These are phyloP conservation scores for Smallanthus sonchifolius DNA, from an alignment of 129 eudicot species.

Conservation along the genomic window DNA sequence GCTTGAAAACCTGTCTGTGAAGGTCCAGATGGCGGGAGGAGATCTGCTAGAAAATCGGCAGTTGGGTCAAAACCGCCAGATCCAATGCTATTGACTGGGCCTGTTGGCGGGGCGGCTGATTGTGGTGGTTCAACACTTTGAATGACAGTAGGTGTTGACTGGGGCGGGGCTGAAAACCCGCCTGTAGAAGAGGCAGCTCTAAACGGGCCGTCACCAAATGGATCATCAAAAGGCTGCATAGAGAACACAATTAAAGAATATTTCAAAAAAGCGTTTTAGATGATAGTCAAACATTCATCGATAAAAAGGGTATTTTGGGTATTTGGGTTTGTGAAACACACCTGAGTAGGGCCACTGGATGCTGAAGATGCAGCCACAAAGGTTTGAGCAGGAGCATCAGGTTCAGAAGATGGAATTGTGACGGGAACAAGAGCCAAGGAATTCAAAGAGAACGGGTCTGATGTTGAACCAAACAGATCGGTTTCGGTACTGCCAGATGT, in stretches of 20 bases:
- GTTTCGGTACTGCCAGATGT: slow-evolving; percentile 51
- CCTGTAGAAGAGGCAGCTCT: slow-evolving; percentile 63
- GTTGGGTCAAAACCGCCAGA: slow-evolving; percentile 38
- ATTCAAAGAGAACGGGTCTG: slow-evolving; percentile 57
- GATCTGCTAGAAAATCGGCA: slow-evolving; percentile 79
- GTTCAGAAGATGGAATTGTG: slow-evolving; percentile 38
- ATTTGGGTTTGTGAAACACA: slow-evolving; percentile 24
- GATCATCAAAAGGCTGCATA: slow-evolving; percentile 86
- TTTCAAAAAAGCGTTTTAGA: neutral
- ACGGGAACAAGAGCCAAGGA: slow-evolving; percentile 64
- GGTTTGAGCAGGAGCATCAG: slow-evolving; percentile 47
- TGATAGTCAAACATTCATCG: neutral
- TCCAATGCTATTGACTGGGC: slow-evolving; percentile 32
- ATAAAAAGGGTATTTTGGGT: neutral
- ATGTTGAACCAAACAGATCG: slow-evolving; percentile 72
- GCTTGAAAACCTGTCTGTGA: slow-evolving; percentile 32
- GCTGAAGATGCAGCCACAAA: slow-evolving; percentile 44
- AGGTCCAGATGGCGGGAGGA: slow-evolving; percentile 73
- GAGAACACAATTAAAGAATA: neutral
- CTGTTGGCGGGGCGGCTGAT: slow-evolving; percentile 26
- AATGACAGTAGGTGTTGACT: slow-evolving; percentile 37
- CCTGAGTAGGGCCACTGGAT: slow-evolving; percentile 54
- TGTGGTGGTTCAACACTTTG: slow-evolving; percentile 43
- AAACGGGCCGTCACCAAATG: slow-evolving; percentile 94
- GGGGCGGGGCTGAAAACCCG: slow-evolving; percentile 42